These are phyloP conservation scores for Raphanus sativus DNA, from an alignment of 345 rosid species.

Conservation along the genomic window DNA sequence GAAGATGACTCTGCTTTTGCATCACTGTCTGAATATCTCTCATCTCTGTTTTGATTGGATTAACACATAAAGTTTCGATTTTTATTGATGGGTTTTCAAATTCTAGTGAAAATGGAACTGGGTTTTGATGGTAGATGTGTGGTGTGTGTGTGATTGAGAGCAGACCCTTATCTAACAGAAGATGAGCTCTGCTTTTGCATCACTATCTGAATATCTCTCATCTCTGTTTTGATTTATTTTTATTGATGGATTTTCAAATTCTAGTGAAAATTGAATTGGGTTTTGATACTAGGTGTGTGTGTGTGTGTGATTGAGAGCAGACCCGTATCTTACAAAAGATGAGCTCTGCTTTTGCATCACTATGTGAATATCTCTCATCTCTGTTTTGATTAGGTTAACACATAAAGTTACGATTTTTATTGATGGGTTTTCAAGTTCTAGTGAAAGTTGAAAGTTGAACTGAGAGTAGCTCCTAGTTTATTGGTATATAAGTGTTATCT, in stretches of 20 bases:
- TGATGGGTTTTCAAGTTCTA: neutral
- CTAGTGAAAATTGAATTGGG: neutral
- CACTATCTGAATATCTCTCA: neutral
- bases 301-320: neutral
- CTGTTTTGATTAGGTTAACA: conserved; percentile 4
- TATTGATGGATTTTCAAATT: neutral
- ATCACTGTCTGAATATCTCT: neutral
- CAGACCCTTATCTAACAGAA: neutral
- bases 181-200: conserved; percentile 9
- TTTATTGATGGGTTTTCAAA: conserved; percentile 9
- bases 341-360: neutral
- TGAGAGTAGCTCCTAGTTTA: neutral
- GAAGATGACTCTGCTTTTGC: too few species aligned
- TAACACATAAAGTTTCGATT: conserved; percentile 19
- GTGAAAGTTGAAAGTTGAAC: neutral
- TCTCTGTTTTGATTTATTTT: conserved; percentile 17
- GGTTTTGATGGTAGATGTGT: neutral
- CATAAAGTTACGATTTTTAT: conserved; percentile 24
- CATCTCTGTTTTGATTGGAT: conserved; percentile 3
- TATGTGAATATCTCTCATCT: neutral
- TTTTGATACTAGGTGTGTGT: neutral
- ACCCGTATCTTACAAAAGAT: neutral
- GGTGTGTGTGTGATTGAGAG: neutral
- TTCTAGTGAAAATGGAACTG: neutral
- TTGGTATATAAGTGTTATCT: too few species aligned